Evolutionary conservation across 176 grass and related monocot genomes (phyloP).

Genomic region (Elymus sibiricus): DNA sequence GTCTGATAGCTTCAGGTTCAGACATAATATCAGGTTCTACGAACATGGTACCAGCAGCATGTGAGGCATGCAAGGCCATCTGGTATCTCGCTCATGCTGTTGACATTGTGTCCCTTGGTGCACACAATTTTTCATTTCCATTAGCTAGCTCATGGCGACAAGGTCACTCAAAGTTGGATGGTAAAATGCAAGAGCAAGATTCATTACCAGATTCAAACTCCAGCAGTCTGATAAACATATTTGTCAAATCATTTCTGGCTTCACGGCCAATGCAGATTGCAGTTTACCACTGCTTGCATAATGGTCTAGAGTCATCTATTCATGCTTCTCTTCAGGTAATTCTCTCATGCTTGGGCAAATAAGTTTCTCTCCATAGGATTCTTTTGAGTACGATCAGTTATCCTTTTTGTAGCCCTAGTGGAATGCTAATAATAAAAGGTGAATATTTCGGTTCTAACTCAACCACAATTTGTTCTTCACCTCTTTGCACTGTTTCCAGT

Average conservation of each 20-base stretch:
- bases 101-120: conserved; percentile 68
- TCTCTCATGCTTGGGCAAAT: conserved; percentile 6
- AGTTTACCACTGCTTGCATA: conserved; percentile 89
- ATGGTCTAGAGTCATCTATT: conserved; percentile 86
- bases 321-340: conserved; percentile 85
- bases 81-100: conserved; percentile 86
- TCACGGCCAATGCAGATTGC: conserved; percentile 80
- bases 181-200: conserved; percentile 33
- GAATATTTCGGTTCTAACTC: not conserved
- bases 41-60: conserved; percentile 94
- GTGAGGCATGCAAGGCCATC: conserved; percentile 91
- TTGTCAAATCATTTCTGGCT: conserved; percentile 68
- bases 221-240: conserved; percentile 51
- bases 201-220: conserved; percentile 50
- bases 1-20: conserved; percentile 65
- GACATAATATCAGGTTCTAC: conserved; percentile 67
- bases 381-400: not conserved
- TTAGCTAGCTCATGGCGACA: conserved; percentile 58
- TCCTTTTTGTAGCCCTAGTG: not conserved
- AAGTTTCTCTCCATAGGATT: not conserved
- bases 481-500: conserved; percentile 11
- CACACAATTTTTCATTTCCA: conserved; percentile 70
- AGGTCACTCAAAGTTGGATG: conserved; percentile 35
- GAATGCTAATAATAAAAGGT: not conserved
- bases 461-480: not conserved